Evolutionary conservation across 768 basidiomycete genomes (phyloP).

Genomic region (Strobilomyces echinocephalus): DNA sequence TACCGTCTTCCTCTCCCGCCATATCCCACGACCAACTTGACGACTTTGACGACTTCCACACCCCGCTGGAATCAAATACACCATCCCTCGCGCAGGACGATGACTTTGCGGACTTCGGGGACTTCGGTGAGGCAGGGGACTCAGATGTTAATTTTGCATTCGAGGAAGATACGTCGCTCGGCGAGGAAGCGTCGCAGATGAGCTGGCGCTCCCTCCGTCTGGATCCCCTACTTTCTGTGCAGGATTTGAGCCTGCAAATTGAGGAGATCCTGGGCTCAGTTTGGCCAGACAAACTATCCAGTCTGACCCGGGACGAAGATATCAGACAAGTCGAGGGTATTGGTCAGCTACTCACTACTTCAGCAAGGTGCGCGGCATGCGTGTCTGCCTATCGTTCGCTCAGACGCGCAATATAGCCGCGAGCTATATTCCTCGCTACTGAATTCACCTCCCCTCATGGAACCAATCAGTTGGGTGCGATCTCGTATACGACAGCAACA

Average conservation of each 20-base stretch:
- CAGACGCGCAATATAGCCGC: slow-evolving; percentile 49
- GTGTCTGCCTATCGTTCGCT: slow-evolving; percentile 18
- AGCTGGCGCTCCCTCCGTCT: slow-evolving; percentile 62
- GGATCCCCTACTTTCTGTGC: slow-evolving; percentile 56
- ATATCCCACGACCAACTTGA: slow-evolving; percentile 39
- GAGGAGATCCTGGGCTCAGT: slow-evolving; percentile 61
- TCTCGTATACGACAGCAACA: slow-evolving; percentile 89
- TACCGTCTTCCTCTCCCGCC: slow-evolving; percentile 26
- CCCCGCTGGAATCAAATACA: slow-evolving; percentile 43
- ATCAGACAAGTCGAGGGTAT: slow-evolving; percentile 80
- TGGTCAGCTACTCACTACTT: slow-evolving; percentile 68
- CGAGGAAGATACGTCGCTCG: slow-evolving; percentile 24
- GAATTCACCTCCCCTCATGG: slow-evolving; percentile 66
- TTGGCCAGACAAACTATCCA: slow-evolving; percentile 53
- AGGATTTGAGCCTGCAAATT: slow-evolving; percentile 57
- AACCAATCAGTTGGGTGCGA: slow-evolving; percentile 92
- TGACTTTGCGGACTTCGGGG: slow-evolving; percentile 85
- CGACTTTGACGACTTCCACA: slow-evolving; percentile 50
- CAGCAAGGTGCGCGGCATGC: slow-evolving; percentile 55
- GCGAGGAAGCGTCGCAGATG: slow-evolving; percentile 32
- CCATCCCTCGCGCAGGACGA: slow-evolving; percentile 47
- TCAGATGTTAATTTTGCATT: slow-evolving; percentile 37
- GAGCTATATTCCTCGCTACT: slow-evolving; percentile 70
- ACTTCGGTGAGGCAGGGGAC: slow-evolving; percentile 67
- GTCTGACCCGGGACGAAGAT: slow-evolving; percentile 59